Evolutionary conservation across 140 eudicot genomes (phyloP), one percentile per base, ranked within the genome.

Genomic region (Erigeron philadelphicus): DNA sequence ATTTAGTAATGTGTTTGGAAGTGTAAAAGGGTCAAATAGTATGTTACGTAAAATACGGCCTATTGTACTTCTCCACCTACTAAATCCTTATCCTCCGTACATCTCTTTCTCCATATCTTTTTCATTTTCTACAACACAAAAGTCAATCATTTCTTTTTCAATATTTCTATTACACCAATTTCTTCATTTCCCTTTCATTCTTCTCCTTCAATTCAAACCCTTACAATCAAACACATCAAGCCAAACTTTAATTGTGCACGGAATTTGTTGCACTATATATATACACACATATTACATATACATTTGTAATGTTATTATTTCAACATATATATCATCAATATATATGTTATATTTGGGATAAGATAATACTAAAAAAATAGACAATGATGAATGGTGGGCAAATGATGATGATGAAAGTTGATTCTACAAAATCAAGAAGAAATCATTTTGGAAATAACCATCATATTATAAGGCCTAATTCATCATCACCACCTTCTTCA

Each of bases 341-440:
- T 31, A 31, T 35, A 17, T 61, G 10, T 60, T 1, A 47, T 59
- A 41, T 54, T 31, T 58, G 35, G 54, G 41, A 41, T 58, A 44
- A 67, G 63, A 76, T 70, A 68, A 61, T 11, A 68, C 59, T n/a
- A 11, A 1, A 48, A 9, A 41, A 43, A 41, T n/a, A 68, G 6
- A 76, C 43, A 71, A 61, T 76, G 80, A 76, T 70, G 80, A 64
- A 73, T 42, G 72, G 72, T 52, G 78, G 64, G 48, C 78, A 64
- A 50, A 76, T 64, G 80, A 76, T 69, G 76, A 70, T 70, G 72
- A 70, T 61, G 71, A 77, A 50, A 70, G 76, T 55, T 54, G 81
- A 76, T 71, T 70, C 70, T 76, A 70, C 81, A 62, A 76, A 76
- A 55, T 55, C 81, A 64, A 70, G 72, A 45, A 64, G 81, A 76